Percentiles rank a stretch among this genome's conserved stretches.
Evolutionary conservation across 2,329 filamentous ascomycete species (phyloP).

Genomic region (Aureobasidium pullulans): DNA sequence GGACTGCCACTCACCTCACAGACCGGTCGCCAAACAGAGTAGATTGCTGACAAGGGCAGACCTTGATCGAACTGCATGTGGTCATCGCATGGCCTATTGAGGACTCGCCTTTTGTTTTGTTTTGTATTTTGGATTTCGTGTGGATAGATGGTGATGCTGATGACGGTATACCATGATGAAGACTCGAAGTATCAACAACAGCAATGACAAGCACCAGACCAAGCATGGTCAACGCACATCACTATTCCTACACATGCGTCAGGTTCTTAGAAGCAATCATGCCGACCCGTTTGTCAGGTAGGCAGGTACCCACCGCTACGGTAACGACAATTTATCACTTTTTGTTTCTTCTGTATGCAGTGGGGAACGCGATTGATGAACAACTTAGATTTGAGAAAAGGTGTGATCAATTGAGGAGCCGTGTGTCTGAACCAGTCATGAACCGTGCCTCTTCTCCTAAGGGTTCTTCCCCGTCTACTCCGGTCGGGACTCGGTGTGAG

Average conservation of each 20-base stretch:
- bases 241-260: background rate
- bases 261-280: background rate
- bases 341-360: background rate
- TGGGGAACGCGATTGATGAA: background rate
- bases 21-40: background rate
- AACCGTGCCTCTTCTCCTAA: background rate
- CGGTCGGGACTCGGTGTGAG: background rate
- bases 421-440: background rate
- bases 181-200: background rate
- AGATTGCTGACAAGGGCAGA: constrained; percentile 1
- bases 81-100: background rate
- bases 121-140: background rate
- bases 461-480: background rate
- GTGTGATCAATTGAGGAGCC: background rate
- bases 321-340: constrained; percentile 10
- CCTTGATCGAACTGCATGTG: background rate
- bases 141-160: background rate
- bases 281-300: background rate
- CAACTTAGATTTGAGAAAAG: background rate
- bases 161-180: background rate
- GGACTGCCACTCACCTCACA: background rate
- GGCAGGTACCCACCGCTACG: constrained; percentile 2
- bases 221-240: background rate
- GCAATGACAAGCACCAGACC: background rate
- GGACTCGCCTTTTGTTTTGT: background rate